A percentile compares a stretch with the other conserved stretches of the same genome.
These are phyloP conservation scores for Artemisia argyi DNA, from an alignment of 129 eudicot species.

Conservation along the genomic window DNA sequence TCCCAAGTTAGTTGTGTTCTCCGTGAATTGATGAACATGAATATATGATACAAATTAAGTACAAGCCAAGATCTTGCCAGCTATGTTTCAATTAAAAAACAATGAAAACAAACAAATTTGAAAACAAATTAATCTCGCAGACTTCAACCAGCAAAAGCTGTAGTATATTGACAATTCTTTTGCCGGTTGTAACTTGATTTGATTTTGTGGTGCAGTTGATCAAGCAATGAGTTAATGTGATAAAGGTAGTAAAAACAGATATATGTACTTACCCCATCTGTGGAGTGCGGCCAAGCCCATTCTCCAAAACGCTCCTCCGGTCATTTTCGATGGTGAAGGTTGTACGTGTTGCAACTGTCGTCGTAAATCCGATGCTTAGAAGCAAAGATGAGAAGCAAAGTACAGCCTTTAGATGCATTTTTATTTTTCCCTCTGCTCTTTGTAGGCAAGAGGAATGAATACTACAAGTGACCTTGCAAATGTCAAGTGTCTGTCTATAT, in stretches of 20 bases:
- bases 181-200: not conserved
- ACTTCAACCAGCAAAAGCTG: not conserved
- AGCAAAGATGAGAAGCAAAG: conserved; percentile 29
- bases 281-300: conserved; percentile 68
- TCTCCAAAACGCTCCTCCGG: conserved; percentile 43
- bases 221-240: conserved; percentile 2
- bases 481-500: conserved; percentile 12
- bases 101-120: not conserved
- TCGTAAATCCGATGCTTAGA: conserved; percentile 16
- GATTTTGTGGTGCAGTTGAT: not conserved
- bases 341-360: conserved; percentile 29
- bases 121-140: conserved; percentile 13
- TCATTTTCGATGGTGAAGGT: conserved; percentile 16
- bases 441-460: conserved; percentile 8
- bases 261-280: conserved; percentile 60
- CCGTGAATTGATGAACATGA: not conserved
- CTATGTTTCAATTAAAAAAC: not conserved
- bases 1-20: not conserved
- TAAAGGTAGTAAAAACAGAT: not conserved
- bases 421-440: conserved; percentile 1
- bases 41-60: not conserved
- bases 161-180: not conserved
- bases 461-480: conserved; percentile 23
- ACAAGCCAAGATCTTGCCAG: not conserved
- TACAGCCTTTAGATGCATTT: conserved; percentile 32